Base-by-base conservation (phyloP, 108 stramenopile genomes). In the Phaeodactylum tricornutum region DNA sequence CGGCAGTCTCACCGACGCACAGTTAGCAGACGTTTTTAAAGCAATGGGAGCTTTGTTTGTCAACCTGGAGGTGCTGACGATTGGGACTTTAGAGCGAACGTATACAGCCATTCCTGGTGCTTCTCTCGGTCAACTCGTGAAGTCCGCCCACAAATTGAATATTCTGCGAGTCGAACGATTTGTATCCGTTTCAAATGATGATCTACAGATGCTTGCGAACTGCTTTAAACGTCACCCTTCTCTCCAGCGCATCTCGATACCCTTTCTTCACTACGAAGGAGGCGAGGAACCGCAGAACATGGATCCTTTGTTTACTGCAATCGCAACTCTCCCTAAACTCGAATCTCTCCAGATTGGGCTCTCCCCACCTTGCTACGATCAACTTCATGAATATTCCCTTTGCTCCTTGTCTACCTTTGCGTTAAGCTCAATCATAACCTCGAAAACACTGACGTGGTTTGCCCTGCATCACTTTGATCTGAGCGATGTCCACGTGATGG, bases 51-150 rank as follows among this genome's bases (percentile, higher is more conserved):
- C 39, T 6, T 9, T 4, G 19, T 41, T 41, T 15, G 21, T 20
- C 39, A 41, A 41, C 21, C 14, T 41, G 14, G 19, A 20, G 14
- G 9, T 41, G 19, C 21, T 41, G 39, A 20, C 39, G 8, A 41
- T 41, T 41, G 39, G 39, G 39, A 41, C 39, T 14, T 41, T 41
- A 20, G 39, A 41, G 21, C 21, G 5, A 20, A 41, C 39, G 19
- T 20, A 41, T 20, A 41, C 39, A 4, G 4, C 39, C 39, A 41
- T 41, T 41, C 19, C 16, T 11, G 39, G 8, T 14, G 39, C 39
- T 5, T 41, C 39, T 15, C 19, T 5, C 39, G 8, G 9, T 12
- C 33, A 34, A 34, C 21, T 41, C 21, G 16, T 41, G 14, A 6
- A 15, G 19, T 20, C 39, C 9, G 39, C 39, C 16, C 5, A 41